Evolutionary conservation across 805 yeast species (phyloP), one percentile per base, ranked within the genome.

Genomic region (baker's yeast (Saccharomyces cerevisiae)): DNA sequence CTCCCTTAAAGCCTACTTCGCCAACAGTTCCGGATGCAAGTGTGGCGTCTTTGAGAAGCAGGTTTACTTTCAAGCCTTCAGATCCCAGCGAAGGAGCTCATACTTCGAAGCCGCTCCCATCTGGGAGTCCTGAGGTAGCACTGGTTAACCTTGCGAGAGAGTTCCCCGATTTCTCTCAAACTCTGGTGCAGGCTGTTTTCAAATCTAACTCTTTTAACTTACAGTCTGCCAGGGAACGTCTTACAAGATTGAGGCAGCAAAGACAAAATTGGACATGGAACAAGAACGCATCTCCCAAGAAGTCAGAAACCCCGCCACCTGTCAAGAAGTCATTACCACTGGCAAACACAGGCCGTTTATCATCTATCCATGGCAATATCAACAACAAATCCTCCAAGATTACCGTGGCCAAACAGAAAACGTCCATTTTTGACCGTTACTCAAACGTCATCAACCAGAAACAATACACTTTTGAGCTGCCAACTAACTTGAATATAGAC

Each of bases 161-260:
- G 53, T 74, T 69, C 53, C 70, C 68, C 1, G 67, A 67, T 21
- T 65, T 74, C 36, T 69, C 71, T 17, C 63, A 61, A 2, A 64
- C 69, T 2, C 53, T 74, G 59, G 64, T 74, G 24, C 70, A 67
- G 46, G 76, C 75, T 6, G 73, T 74, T 6, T 73, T 71, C 54
- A 69, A 67, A 30, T 66, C 75, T 2, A 73, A 72, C 58, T 71
- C 74, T 1, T 64, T 64, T 36, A 68, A 73, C 53, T 49, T 70
- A n/a, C 66, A 65, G 47, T 50, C 62, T 52, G 70, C 76, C 0
- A 69, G 73, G 50, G 62, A 63, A 21, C 56, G 72, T 24, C 59
- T 74, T 31, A 61, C 66, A 6, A 58, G 62, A 10, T 62, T 73
- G 14, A 59, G 64, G 51, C 54, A 53, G 26, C 68, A 66, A 49